Evolutionary conservation across 1,284 basidiomycete species (phyloP), one percentile per base, ranked within the genome.

Genomic region (Apiotrichum porosum): DNA sequence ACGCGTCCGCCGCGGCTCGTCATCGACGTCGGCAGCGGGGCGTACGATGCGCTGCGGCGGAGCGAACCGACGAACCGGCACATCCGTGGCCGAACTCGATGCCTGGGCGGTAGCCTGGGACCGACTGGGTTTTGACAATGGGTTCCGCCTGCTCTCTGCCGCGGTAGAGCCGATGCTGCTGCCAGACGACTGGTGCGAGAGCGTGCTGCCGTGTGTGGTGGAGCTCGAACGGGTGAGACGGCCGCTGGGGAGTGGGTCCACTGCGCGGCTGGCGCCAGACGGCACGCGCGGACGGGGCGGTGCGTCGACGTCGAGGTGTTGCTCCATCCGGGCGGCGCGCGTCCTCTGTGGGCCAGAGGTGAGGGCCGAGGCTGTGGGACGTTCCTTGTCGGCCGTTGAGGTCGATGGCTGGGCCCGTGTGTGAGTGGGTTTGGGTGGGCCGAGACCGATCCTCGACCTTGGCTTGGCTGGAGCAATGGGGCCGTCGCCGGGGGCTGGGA

Each of bases 401-500:
- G 30, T 30, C 6, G 18, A 4, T 15, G 14, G 37, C 22, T 4
- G 23, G 5, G 37, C 8, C 26, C 26, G 26, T 28, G 26, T n/a
- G 26, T 28, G 26, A 28, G 26, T 6, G 8, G 6, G 26, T 28
- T 28, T 28, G 26, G 26, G 8, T 37, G 24, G 57, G 42, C 39
- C 43, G 26, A 37, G 46, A 24, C 14, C 42, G 15, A 32, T 22
- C 9, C 44, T 49, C 0, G 47, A 19, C 37, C 43, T 47, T n/a
- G 53, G 41, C 38, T 55, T 57, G 17, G 53, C 49, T 8, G 42
- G 44, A 4, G 37, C 60, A 6, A 12, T 12, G 6, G 8, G 32
- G 6, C 48, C 60, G 14, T 57, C 58, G 3, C 48, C 48, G 4
- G 54, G 45, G n/a, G n/a, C n/a, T 10, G 62, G 49, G 12, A 75